Percentiles rank a stretch among this genome's conserved stretches.
phyloP scores from a whole-genome alignment of 495 filamentous ascomycete genomes.

The Aspergillus steynii region DNA sequence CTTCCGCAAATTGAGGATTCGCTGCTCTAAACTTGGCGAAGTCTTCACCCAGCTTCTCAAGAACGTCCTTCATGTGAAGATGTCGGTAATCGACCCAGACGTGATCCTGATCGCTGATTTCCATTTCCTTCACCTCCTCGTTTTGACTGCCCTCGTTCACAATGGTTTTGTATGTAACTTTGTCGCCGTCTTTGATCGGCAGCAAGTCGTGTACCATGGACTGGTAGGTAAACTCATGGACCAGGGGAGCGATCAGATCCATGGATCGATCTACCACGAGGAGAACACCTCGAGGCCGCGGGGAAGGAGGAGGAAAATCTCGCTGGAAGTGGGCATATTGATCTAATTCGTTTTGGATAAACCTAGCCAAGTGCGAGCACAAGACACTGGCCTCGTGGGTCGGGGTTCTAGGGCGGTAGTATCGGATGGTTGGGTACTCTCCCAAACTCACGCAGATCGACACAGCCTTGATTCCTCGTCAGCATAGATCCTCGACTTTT shows the following conservation, averaged over 20 bases:
- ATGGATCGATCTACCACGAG: constrained; percentile 89
- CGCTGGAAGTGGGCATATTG: constrained; percentile 76
- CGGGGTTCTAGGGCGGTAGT: constrained; percentile 73
- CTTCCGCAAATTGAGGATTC: constrained; percentile 90
- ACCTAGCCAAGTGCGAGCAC: constrained; percentile 84
- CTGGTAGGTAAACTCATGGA: constrained; percentile 98
- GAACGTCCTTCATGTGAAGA: constrained; percentile 96
- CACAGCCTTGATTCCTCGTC: constrained; percentile 62
- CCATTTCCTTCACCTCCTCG: constrained; percentile 82
- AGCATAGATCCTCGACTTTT: constrained; percentile 11
- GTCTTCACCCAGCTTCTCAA: constrained; percentile 87
- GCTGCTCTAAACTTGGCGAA: constrained; percentile 88
- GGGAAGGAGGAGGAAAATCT: constrained; percentile 79
- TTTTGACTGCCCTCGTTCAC: constrained; percentile 67
- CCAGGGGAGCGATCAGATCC: constrained; percentile 80
- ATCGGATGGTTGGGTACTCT: constrained; percentile 88
- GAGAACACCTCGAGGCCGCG: constrained; percentile 78
- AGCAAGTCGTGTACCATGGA: constrained; percentile 95
- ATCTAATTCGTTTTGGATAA: constrained; percentile 88
- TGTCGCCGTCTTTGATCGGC: constrained; percentile 82
- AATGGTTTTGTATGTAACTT: constrained; percentile 77
- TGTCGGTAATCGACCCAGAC: constrained; percentile 95
- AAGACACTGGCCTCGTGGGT: constrained; percentile 86
- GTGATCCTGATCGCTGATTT: constrained; percentile 83
- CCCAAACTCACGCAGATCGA: constrained; percentile 80